Base-by-base conservation (phyloP, 208 protist genomes). In the Trypanosomatidae sp. region DNA sequence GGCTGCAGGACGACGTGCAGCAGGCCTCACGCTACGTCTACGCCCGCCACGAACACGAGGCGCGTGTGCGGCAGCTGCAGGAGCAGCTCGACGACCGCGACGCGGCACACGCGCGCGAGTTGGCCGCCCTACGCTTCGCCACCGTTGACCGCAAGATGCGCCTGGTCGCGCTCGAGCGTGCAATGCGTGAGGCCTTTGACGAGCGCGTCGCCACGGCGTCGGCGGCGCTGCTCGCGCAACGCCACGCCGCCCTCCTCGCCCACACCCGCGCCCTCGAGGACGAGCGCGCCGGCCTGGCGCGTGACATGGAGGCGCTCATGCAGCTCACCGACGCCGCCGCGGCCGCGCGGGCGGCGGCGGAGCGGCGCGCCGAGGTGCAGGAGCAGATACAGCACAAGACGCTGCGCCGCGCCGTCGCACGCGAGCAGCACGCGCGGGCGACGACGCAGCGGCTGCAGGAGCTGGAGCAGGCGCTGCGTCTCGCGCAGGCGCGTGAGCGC, bases 121-220 rank as follows among this genome's bases (percentile, higher is more conserved):
- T 86, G 35, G 53, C 65, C 18, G 66, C 65, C 13, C 58, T 90
- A 48, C 71, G 75, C 39, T 86, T 86, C 48, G 69, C 85, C 45
- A 81, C 72, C 21, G 60, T 90, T 7, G 81, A 90, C 48, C 69
- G 81, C 11, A 90, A 90, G 43, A 74, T 90, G 61, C 61, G 71
- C 26, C 60, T 90, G 16, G 56, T 86, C 18, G 72, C 81, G 16
- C 43, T 90, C 26, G 81, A 90, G 44, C 64, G 72, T 49, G 66
- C 58, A 16, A 85, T 90, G 75, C 60, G 63, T 27, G 69, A 70
- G 24, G 37, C 61, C 43, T 84, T 84, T 35, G 21, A 80, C 21
- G 21, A 30, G n/a, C 49, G 71, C 21, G 74, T 89, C 2, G 64
- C 82, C 44, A 43, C 23, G 27, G 69, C 72, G 33, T 66, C 71